Percentiles rank a stretch among this genome's conserved stretches.
Evolutionary conservation across 805 yeast species (phyloP).

Genomic region (Scheffersomyces coipomensis): DNA sequence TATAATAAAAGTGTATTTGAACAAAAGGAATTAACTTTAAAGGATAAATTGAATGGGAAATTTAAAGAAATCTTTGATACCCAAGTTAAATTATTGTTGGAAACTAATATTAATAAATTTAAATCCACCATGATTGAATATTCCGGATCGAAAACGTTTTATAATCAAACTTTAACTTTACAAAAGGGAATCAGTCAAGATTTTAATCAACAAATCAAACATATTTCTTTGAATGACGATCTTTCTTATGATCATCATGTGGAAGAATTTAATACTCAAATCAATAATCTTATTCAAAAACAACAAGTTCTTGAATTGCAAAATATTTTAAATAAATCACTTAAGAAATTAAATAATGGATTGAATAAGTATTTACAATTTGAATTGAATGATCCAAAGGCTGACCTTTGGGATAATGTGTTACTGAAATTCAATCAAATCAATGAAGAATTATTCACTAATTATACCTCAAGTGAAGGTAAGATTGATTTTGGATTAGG

Average conservation of each 20-base stretch:
- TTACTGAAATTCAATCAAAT: slow-evolving; percentile 38
- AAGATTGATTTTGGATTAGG: slow-evolving; percentile 75
- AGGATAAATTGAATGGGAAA: slow-evolving; percentile 33
- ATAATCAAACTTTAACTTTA: not conserved
- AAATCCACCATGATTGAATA: not conserved
- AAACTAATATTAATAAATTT: slow-evolving; percentile 5
- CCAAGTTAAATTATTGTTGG: slow-evolving; percentile 17
- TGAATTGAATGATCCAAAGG: slow-evolving; percentile 48
- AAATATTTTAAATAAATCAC: slow-evolving; percentile 30
- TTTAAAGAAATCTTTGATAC: slow-evolving; percentile 37
- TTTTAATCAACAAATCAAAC: slow-evolving; percentile 12
- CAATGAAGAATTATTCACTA: slow-evolving; percentile 4
- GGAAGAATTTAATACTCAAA: slow-evolving; percentile 28
- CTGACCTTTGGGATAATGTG: slow-evolving; percentile 61
- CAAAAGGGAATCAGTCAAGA: slow-evolving; percentile 1
- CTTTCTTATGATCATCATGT: slow-evolving; percentile 19
- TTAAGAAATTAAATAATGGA: slow-evolving; percentile 45
- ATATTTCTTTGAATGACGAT: slow-evolving; percentile 27
- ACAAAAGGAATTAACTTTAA: slow-evolving; percentile 55
- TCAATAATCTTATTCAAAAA: slow-evolving; percentile 36
- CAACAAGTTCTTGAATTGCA: slow-evolving; percentile 36
- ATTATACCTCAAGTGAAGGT: slow-evolving; percentile 15
- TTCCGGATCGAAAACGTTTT: not conserved
- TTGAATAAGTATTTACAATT: slow-evolving; percentile 53
- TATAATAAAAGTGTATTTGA: slow-evolving; percentile 67